These are phyloP conservation scores for Grigorovia yakushimaensis DNA, from an alignment of 805 yeast species.

Conservation along the genomic window DNA sequence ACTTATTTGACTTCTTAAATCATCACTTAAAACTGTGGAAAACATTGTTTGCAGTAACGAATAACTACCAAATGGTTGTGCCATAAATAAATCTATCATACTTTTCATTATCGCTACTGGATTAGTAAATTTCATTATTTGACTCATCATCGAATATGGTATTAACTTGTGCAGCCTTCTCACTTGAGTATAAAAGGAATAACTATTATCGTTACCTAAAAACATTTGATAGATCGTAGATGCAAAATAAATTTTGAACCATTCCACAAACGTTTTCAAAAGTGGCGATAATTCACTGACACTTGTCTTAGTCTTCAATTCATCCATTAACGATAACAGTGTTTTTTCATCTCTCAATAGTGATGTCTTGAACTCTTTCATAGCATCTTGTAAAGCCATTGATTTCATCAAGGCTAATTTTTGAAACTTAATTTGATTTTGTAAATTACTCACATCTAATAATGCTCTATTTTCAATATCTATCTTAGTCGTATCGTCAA, in stretches of 20 bases:
- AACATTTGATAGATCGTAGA: slow-evolving; percentile 75
- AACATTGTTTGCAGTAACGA: slow-evolving; percentile 69
- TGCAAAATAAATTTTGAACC: slow-evolving; percentile 77
- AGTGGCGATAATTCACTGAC: slow-evolving; percentile 56
- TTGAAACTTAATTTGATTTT: slow-evolving; percentile 65
- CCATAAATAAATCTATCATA: slow-evolving; percentile 71
- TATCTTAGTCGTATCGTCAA: slow-evolving; percentile 4
- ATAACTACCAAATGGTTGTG: slow-evolving; percentile 60
- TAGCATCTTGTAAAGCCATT: slow-evolving; percentile 41
- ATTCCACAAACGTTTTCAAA: slow-evolving; percentile 60
- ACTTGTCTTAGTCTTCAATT: slow-evolving; percentile 45
- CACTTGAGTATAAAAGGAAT: slow-evolving; percentile 62
- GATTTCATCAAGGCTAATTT: slow-evolving; percentile 54
- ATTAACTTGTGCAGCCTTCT: slow-evolving; percentile 63
- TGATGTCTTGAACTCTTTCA: slow-evolving; percentile 49
- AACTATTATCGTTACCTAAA: slow-evolving; percentile 71
- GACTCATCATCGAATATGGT: slow-evolving; percentile 72
- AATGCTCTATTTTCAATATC: slow-evolving; percentile 53
- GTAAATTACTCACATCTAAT: slow-evolving; percentile 51
- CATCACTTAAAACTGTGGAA: slow-evolving; percentile 65
- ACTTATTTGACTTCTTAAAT: slow-evolving; percentile 51
- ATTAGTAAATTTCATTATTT: slow-evolving; percentile 72
- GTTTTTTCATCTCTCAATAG: slow-evolving; percentile 45
- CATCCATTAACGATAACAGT: slow-evolving; percentile 50
- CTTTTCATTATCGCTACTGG: slow-evolving; percentile 78